phyloP scores from a whole-genome alignment of 1,284 basidiomycete genomes.

The Phellopilus nigrolimitatus region DNA sequence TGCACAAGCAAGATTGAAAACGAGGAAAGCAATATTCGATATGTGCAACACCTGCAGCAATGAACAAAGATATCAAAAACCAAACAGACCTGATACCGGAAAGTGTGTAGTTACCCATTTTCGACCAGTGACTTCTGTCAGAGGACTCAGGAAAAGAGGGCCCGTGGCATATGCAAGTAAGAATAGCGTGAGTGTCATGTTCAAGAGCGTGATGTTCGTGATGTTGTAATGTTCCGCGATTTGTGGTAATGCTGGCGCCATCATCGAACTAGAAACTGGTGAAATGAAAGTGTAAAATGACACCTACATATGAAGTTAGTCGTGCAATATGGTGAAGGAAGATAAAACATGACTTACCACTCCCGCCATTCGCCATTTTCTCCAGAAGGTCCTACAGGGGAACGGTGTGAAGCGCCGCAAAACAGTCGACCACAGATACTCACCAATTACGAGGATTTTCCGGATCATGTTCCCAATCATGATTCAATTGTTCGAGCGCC shows the following conservation, averaged over 20 bases:
- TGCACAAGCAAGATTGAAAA: constrained; percentile 67
- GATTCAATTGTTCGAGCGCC: constrained; percentile 29
- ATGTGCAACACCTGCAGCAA: constrained; percentile 56
- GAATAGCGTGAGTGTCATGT: constrained; percentile 68
- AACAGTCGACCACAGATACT: background rate
- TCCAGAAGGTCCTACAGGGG: constrained; percentile 25
- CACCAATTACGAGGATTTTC: constrained; percentile 20
- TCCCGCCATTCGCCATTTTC: constrained; percentile 59
- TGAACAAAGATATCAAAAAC: constrained; percentile 18
- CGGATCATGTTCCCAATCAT: constrained; percentile 19
- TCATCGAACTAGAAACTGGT: constrained; percentile 68
- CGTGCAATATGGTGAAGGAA: constrained; percentile 8
- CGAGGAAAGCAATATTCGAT: constrained; percentile 57
- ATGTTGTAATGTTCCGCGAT: constrained; percentile 59
- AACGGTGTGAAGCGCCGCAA: background rate
- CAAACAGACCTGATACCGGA: background rate
- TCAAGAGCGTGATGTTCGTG: constrained; percentile 51
- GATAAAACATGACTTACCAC: constrained; percentile 43
- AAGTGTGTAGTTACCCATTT: constrained; percentile 45
- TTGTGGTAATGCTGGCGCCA: constrained; percentile 71
- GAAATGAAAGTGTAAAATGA: constrained; percentile 66
- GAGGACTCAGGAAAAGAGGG: constrained; percentile 66
- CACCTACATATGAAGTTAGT: too few relatives aligned
- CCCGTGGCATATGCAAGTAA: constrained; percentile 72
- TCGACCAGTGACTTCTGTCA: constrained; percentile 78